Conservation (phyloP, 768 basidiomycete genomes). For the Rhodotorula taiwanensis region DNA sequence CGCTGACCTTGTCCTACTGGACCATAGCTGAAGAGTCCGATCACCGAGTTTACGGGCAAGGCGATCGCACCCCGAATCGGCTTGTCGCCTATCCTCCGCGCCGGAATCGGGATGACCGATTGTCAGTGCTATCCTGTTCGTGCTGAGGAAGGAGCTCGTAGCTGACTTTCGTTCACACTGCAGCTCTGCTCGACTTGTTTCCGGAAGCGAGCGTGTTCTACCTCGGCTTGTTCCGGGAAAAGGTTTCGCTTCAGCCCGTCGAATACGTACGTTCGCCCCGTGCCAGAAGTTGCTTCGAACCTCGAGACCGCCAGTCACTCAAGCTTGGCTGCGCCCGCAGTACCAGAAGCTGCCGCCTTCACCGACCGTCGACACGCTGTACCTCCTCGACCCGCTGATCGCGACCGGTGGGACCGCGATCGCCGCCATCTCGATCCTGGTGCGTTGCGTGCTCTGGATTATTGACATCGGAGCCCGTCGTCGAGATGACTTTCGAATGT, state of each 20-base stretch:
- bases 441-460: no score
- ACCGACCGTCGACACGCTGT: slow-evolving; percentile 73
- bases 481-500: no score
- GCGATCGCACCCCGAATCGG: slow-evolving; percentile 70
- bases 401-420: slow-evolving; percentile 89
- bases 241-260: slow-evolving; percentile 35
- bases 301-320: background rate
- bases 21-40: slow-evolving; percentile 53
- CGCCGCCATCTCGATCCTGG: slow-evolving; percentile 78
- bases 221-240: slow-evolving; percentile 56
- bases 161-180: no score
- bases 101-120: slow-evolving; percentile 88
- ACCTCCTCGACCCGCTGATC: slow-evolving; percentile 82
- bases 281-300: background rate
- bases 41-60: slow-evolving; percentile 70
- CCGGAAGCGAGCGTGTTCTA: slow-evolving; percentile 86
- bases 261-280: slow-evolving; percentile 33
- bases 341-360: slow-evolving; percentile 60
- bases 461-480: no score
- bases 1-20: background rate
- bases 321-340: background rate
- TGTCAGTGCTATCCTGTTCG: slow-evolving; percentile 31
- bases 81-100: slow-evolving; percentile 82
- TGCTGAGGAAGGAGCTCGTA: background rate
- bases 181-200: slow-evolving; percentile 70